These are phyloP conservation scores for Nicotiana knightiana DNA, from an alignment of 257 asterid genomes.

Conservation along the genomic window DNA sequence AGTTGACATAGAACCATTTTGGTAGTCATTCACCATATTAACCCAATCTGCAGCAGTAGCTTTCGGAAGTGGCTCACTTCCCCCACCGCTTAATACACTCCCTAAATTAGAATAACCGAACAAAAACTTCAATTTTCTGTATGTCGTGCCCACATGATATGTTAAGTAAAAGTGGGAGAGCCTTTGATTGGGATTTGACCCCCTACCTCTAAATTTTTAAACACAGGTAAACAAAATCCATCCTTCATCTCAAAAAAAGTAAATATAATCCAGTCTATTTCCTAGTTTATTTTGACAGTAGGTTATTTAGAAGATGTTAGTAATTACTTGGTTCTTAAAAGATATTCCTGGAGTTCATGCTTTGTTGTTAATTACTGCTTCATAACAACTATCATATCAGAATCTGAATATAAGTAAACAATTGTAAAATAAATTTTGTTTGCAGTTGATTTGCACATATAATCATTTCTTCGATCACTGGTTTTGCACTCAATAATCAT, in stretches of 20 bases:
- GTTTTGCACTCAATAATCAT: neutral
- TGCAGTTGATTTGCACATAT: neutral
- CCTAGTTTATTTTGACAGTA: neutral
- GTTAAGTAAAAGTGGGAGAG: neutral
- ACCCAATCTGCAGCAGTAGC: slow-evolving; percentile 80
- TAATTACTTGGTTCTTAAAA: neutral
- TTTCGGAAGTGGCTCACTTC: slow-evolving; percentile 67
- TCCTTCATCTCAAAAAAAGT: no score
- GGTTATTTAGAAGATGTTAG: neutral
- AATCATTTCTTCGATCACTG: neutral
- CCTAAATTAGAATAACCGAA: slow-evolving; percentile 35
- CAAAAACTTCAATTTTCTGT: slow-evolving; percentile 4
- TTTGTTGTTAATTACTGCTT: neutral
- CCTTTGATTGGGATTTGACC: neutral
- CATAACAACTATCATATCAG: neutral
- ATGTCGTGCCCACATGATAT: neutral
- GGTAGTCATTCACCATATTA: slow-evolving; percentile 67
- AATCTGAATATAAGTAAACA: neutral
- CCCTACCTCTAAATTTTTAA: neutral
- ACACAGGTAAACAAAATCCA: neutral
- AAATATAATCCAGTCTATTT: neutral
- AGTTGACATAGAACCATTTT: slow-evolving; percentile 66
- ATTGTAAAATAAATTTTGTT: neutral
- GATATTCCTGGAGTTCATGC: neutral
- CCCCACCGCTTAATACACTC: slow-evolving; percentile 83